These are phyloP conservation scores for Claviceps pazoutovae DNA, from an alignment of 2,329 filamentous ascomycete genomes.

Conservation along the genomic window DNA sequence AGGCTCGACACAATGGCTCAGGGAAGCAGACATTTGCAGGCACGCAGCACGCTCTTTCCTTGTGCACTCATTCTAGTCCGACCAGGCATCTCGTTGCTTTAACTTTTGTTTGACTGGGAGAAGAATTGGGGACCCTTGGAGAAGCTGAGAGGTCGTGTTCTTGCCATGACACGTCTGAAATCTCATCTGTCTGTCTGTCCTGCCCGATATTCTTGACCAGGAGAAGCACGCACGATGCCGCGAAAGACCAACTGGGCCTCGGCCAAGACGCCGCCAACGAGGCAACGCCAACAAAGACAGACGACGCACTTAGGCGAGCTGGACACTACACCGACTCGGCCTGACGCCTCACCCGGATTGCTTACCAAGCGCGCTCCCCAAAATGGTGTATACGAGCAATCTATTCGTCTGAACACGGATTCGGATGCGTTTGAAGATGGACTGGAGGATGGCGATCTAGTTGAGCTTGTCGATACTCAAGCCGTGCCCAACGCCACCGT, in stretches of 20 bases:
- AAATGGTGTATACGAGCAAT: not conserved
- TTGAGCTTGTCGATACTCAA: conserved; percentile 7
- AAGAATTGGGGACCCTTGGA: not conserved
- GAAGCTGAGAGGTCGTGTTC: not conserved
- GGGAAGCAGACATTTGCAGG: not conserved
- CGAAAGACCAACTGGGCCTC: not conserved
- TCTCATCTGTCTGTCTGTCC: not conserved
- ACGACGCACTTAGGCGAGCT: conserved; percentile 16
- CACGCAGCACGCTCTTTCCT: not conserved
- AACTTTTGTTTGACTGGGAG: not conserved
- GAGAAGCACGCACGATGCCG: not conserved
- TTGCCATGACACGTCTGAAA: not conserved
- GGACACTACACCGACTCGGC: conserved; percentile 20
- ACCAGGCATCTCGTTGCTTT: not conserved
- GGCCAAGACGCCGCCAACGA: conserved; percentile 1
- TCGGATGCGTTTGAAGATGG: conserved; percentile 12
- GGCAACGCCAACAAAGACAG: conserved; percentile 6
- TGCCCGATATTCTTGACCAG: not conserved
- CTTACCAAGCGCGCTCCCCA: not conserved
- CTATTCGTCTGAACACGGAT: not conserved
- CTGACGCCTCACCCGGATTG: conserved; percentile 8
- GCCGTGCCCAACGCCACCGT: not conserved
- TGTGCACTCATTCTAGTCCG: not conserved
- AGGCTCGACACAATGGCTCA: not conserved
- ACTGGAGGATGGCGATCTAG: conserved; percentile 14